Evolutionary conservation across 257 asterid genomes (phyloP).

Genomic region (Scutellaria galericulata): DNA sequence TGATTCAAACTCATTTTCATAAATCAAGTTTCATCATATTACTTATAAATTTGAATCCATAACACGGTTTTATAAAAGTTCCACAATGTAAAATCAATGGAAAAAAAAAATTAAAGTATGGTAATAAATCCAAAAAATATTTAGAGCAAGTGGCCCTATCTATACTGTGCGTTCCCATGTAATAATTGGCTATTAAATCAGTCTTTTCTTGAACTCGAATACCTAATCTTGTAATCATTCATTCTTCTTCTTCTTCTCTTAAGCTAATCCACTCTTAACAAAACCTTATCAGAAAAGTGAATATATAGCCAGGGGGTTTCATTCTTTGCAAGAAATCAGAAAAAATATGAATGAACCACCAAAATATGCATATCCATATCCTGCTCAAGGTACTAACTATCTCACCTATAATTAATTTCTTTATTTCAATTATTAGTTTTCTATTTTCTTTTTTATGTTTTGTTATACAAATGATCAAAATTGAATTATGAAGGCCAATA

Average conservation of each 20-base stretch:
- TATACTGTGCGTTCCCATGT: background rate
- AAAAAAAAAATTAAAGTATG: too few species aligned
- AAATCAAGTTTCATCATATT: too few species aligned
- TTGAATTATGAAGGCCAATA: constrained; percentile 45
- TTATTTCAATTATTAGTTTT: too few species aligned
- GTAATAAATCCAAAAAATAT: too few species aligned
- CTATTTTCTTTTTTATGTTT: background rate
- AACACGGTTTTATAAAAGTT: too few species aligned
- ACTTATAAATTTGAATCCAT: too few species aligned
- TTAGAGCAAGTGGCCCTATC: too few species aligned
- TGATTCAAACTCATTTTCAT: too few species aligned
- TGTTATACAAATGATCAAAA: too few species aligned
- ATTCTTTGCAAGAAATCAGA: background rate
- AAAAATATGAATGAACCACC: constrained; percentile 8
- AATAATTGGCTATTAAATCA: background rate
- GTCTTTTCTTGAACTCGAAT: background rate
- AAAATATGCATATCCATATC: constrained; percentile 22
- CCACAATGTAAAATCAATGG: too few species aligned
- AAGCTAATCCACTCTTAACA: background rate
- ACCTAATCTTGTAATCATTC: background rate
- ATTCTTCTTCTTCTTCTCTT: too few species aligned
- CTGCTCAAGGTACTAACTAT: background rate
- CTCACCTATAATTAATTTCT: background rate
- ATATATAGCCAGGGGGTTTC: background rate
- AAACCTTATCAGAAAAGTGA: background rate